A percentile compares a stretch with the other conserved stretches of the same genome.
Conservation (phyloP, 495 filamentous ascomycete genomes). For the Extremus antarcticus region DNA sequence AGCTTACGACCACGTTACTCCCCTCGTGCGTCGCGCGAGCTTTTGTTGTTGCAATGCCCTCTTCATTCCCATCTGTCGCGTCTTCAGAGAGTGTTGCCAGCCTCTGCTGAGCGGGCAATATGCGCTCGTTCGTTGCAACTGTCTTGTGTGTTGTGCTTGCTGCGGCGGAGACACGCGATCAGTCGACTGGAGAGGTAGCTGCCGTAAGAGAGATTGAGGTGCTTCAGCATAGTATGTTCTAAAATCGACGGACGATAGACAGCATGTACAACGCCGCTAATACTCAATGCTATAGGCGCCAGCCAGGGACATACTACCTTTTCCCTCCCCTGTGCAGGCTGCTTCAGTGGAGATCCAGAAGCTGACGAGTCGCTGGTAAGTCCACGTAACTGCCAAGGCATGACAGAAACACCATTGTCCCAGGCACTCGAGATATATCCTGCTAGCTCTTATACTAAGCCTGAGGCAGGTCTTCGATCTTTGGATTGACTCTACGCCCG, state of each 20-base stretch:
- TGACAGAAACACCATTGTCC: too few species aligned
- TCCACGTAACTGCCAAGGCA: constrained; percentile 25
- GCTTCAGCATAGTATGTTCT: constrained; percentile 4
- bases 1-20: too few species aligned
- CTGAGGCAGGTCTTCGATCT: constrained; percentile 26
- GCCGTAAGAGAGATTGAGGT: neutral
- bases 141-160: neutral
- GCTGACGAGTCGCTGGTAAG: constrained; percentile 31
- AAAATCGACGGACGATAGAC: constrained; percentile 5
- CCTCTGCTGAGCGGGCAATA: neutral
- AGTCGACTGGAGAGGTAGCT: neutral
- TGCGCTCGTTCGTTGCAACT: neutral
- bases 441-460: constrained; percentile 6
- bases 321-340: constrained; percentile 22
- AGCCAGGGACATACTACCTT: constrained; percentile 23
- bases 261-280: neutral
- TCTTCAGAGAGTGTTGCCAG: too few species aligned
- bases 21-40: neutral
- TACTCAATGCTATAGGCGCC: neutral
- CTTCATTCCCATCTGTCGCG: neutral
- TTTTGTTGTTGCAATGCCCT: neutral
- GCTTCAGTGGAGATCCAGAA: constrained; percentile 10
- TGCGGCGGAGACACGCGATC: neutral
- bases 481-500: constrained; percentile 5
- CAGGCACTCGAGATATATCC: neutral